Conservation (phyloP, 768 basidiomycete genomes). For the Lentinula detonsa region DNA sequence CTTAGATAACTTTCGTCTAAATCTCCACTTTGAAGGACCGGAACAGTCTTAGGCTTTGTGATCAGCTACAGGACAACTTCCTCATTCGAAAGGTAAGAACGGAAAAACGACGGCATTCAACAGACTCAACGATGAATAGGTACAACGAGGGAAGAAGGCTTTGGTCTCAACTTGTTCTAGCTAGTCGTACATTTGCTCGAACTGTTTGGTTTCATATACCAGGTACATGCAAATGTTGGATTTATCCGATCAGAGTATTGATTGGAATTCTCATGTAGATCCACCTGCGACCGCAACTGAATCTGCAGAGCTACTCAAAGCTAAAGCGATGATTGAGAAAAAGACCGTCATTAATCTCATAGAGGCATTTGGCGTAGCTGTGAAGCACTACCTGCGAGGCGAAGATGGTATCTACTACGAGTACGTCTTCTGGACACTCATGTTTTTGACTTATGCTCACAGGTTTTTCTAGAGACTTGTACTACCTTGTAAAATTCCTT, state of each 20-base stretch:
- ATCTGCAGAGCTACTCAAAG: constrained; percentile 26
- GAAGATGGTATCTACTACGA: constrained; percentile 29
- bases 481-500: constrained; percentile 68
- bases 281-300: constrained; percentile 6
- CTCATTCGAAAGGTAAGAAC: constrained; percentile 43
- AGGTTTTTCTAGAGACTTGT: constrained; percentile 42
- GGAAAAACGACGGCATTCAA: neutral
- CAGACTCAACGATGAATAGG: constrained; percentile 12
- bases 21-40: constrained; percentile 22
- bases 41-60: constrained; percentile 72
- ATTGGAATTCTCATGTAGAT: neutral
- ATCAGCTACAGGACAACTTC: constrained; percentile 69
- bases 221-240: constrained; percentile 24
- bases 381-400: constrained; percentile 68
- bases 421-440: constrained; percentile 19
- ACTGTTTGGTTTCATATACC: constrained; percentile 66
- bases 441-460: neutral
- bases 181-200: constrained; percentile 51
- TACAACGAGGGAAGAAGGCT: constrained; percentile 68
- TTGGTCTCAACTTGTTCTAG: constrained; percentile 65
- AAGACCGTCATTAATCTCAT: constrained; percentile 53
- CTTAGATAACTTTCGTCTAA: neutral
- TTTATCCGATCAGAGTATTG: neutral
- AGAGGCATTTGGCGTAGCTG: constrained; percentile 50
- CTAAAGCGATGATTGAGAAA: constrained; percentile 54